Base-by-base conservation (phyloP, 2,329 filamentous ascomycete species). In the Didymella segeticola region DNA sequence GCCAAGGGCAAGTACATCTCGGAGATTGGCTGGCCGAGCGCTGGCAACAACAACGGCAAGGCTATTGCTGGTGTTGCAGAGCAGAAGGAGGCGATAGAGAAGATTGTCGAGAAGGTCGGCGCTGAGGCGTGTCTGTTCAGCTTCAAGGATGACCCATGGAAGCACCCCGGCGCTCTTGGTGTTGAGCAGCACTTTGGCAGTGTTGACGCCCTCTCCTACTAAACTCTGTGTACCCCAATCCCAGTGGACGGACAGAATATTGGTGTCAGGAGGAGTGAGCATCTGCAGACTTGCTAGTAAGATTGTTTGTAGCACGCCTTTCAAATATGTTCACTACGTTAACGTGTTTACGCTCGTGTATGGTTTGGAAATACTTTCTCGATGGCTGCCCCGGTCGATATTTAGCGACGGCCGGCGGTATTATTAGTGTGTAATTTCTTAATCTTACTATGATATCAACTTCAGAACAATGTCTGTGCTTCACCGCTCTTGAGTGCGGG, bases 11-110 rank as follows among this genome's bases (percentile, higher is more conserved):
- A 87, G 63, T 86, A 91, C 81, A 91, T 93, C 79, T 82, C 96
- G 65, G 93, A 98, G 86, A 90, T 89, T 52, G 93, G 93, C 69
- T 98, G 93, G 92, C 93, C 93, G 61, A 86, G 80, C 47, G 63
- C 73, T 7, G 93, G 93, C 72, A 67, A 75, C 25, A 76, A 84
- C 53, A 93, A 95, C 78, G 91, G 90, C 56, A 71, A 71, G 17
- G 92, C 92, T 53, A 80, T 90, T 66, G 86, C 93, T 51, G 86
- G 89, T 64, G 43, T 64, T 5, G 34, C 71, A 1, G 80, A 93
- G 79, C 93, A 98, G 83, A 78, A 78, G 43, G 75, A 70, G 36
- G 93, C 93, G 66, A 86, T 98, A 73, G 73, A 83, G 61, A 84
- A 84, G 53, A 93, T 98, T 72, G 78, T 86, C 61, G 67, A 83